These are phyloP conservation scores for Yarrowia galli DNA, from an alignment of 1,139 yeast genomes.

Conservation along the genomic window DNA sequence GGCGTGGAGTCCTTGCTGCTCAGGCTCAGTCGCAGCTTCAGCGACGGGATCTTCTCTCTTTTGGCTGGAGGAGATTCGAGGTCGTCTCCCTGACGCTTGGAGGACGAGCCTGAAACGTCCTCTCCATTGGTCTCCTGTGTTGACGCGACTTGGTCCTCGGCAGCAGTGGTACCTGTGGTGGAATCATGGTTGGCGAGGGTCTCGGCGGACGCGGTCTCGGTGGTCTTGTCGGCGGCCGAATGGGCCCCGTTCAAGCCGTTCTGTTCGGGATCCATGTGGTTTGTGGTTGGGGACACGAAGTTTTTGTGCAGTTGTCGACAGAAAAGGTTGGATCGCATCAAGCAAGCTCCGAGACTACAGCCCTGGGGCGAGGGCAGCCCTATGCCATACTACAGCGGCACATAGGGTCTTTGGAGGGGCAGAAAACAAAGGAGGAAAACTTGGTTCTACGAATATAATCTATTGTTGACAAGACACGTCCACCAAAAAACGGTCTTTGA, in stretches of 20 bases:
- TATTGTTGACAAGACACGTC: too few species aligned
- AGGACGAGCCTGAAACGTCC: neutral
- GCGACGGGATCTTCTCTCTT: slow-evolving; percentile 29
- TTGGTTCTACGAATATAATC: neutral
- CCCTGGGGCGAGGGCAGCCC: slow-evolving; percentile 27
- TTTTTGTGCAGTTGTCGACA: slow-evolving; percentile 34
- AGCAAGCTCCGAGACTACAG: slow-evolving; percentile 37
- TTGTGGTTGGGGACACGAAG: slow-evolving; percentile 37
- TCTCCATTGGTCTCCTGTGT: neutral
- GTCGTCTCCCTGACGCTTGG: slow-evolving; percentile 17
- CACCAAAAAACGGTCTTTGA: too few species aligned
- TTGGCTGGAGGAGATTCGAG: slow-evolving; percentile 22
- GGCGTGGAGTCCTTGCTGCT: slow-evolving; percentile 14
- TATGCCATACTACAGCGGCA: slow-evolving; percentile 6
- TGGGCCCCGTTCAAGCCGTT: slow-evolving; percentile 26
- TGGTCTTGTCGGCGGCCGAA: slow-evolving; percentile 9
- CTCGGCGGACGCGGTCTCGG: neutral
- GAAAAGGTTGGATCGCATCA: slow-evolving; percentile 39
- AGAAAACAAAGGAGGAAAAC: neutral
- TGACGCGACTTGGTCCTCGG: slow-evolving; percentile 1
- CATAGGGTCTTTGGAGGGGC: neutral
- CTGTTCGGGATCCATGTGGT: slow-evolving; percentile 32
- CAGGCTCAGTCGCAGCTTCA: slow-evolving; percentile 21
- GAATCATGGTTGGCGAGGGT: slow-evolving; percentile 12
- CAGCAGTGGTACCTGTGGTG: neutral